Evolutionary conservation across 75 land plant genomes (phyloP).

Genomic region (Adiantum capillusveneris): DNA sequence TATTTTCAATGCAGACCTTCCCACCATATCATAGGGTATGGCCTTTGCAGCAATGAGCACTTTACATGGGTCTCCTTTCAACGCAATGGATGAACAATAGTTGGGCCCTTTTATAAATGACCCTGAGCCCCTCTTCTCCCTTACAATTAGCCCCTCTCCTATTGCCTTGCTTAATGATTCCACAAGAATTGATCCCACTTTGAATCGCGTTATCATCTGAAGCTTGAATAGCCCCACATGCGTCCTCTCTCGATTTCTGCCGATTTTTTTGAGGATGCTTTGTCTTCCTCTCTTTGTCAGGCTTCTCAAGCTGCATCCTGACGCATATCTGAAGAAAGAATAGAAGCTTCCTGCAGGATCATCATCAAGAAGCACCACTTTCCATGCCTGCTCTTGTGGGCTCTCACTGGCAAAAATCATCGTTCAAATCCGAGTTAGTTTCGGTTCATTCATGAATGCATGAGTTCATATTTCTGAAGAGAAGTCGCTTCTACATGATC

Average conservation of each 20-base stretch:
- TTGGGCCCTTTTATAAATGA: conserved; percentile 23
- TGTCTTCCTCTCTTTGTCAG: not conserved
- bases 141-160: conserved; percentile 13
- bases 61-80: conserved; percentile 17
- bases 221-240: conserved; percentile 3
- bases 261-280: not conserved
- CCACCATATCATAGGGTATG: conserved; percentile 19
- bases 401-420: not conserved
- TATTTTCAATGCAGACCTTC: conserved; percentile 15
- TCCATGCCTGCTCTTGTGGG: not conserved
- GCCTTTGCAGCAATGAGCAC: conserved; percentile 24
- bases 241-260: not conserved
- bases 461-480: not conserved
- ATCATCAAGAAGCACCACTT: conserved; percentile 5
- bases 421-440: no score
- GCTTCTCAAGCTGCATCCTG: not conserved
- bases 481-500: not conserved
- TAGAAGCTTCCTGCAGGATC: conserved; percentile 4
- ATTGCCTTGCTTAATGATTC: conserved; percentile 7
- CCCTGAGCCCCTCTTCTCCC: conserved; percentile 21
- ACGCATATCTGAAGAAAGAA: conserved; percentile 6
- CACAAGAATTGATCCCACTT: conserved; percentile 7
- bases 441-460: not conserved
- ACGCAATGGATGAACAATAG: conserved; percentile 15
- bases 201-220: conserved; percentile 8